Conservation (phyloP, 2,329 filamentous ascomycete genomes). For the Penicillium italicum region DNA sequence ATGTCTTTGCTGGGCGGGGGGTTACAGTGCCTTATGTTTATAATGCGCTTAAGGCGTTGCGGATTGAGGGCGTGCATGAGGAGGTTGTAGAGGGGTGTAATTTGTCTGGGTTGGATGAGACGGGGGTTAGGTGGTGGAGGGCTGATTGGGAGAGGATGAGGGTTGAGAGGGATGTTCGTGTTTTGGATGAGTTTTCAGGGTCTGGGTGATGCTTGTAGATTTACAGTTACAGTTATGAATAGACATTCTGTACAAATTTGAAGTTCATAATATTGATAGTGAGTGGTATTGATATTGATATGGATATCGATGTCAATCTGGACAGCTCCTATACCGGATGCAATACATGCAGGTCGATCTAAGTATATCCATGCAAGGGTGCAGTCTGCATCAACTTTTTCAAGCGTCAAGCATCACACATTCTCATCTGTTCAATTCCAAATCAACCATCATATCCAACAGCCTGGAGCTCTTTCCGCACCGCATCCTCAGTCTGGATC, state of each 20-base stretch:
- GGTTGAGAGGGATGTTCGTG: not conserved
- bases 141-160: constrained; percentile 12
- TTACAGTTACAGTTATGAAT: not conserved
- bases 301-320: not conserved
- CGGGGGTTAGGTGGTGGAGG: constrained; percentile 13
- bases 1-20: constrained; percentile 54
- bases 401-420: not conserved
- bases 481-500: constrained; percentile 80
- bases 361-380: constrained; percentile 7
- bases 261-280: not conserved
- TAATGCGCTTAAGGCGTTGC: constrained; percentile 57
- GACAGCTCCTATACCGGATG: constrained; percentile 4
- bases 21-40: constrained; percentile 59
- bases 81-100: not conserved
- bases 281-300: constrained; percentile 2
- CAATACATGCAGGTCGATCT: constrained; percentile 7
- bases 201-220: not conserved
- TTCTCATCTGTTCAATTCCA: not conserved
- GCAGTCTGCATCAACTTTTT: constrained; percentile 6
- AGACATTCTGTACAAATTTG: not conserved
- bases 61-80: constrained; percentile 38
- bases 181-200: constrained; percentile 6
- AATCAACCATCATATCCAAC: constrained; percentile 49
- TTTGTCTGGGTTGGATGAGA: constrained; percentile 1
- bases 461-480: constrained; percentile 75